Evolutionary conservation across 768 basidiomycete genomes (phyloP).

Genomic region (Psilocybe cubensis): DNA sequence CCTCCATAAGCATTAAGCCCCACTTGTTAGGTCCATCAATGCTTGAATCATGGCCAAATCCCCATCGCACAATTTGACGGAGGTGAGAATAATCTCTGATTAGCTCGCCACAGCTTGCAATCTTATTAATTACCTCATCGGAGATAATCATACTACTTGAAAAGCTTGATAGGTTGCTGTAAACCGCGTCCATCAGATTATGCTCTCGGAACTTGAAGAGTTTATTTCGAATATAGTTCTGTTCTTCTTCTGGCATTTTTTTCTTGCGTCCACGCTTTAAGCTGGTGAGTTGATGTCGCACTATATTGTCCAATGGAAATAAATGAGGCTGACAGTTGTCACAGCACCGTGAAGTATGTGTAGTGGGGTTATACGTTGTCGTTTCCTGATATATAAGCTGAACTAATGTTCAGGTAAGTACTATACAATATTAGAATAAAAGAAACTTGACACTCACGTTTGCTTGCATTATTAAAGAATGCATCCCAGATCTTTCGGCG

Average conservation of each 20-base stretch:
- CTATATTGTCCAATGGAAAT: slow-evolving; percentile 10
- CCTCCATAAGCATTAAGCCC: slow-evolving; percentile 4
- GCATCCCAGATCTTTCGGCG: slow-evolving; percentile 9
- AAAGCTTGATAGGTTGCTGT: neutral
- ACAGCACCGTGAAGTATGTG: slow-evolving; percentile 12
- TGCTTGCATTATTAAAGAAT: slow-evolving; percentile 14
- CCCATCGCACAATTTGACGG: slow-evolving; percentile 8
- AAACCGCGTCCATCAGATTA: neutral
- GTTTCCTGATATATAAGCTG: slow-evolving; percentile 5
- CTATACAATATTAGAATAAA: neutral
- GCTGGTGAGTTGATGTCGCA: too few relatives aligned
- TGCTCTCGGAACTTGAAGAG: slow-evolving; percentile 8
- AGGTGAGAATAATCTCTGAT: slow-evolving; percentile 1
- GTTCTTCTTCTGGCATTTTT: neutral
- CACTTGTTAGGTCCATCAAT: neutral
- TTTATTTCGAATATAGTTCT: neutral
- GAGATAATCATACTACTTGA: neutral
- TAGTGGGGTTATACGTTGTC: slow-evolving; percentile 3
- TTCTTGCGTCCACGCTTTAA: slow-evolving; percentile 13
- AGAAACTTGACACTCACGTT: slow-evolving; percentile 12
- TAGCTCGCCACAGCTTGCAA: slow-evolving; percentile 10
- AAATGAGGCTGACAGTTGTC: slow-evolving; percentile 13
- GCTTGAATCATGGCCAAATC: neutral
- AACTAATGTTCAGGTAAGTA: neutral
- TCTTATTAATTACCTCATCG: slow-evolving; percentile 11